Percentiles rank a stretch among this genome's conserved stretches.
These are phyloP conservation scores for Oidiodendron maius DNA, from an alignment of 495 filamentous ascomycete genomes.

Conservation along the genomic window DNA sequence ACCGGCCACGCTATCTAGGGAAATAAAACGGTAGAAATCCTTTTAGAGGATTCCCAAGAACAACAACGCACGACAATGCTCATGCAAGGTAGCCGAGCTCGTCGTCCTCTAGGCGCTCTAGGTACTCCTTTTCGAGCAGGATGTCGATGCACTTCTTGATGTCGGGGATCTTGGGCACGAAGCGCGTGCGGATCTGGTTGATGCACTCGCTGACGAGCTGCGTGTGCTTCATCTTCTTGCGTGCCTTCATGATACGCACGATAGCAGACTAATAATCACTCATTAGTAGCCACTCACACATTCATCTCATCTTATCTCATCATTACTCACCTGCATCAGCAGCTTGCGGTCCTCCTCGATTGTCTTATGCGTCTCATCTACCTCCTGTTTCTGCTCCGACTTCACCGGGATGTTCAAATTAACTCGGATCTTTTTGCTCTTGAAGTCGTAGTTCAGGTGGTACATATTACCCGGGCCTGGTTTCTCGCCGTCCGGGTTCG, in stretches of 20 bases:
- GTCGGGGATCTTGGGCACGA: constrained; percentile 85
- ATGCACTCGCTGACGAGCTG: constrained; percentile 92
- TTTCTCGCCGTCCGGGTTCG: constrained; percentile 65
- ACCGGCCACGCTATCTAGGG: too few species aligned
- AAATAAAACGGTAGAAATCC: too few species aligned
- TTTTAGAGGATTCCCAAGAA: background rate
- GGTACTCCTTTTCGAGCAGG: constrained; percentile 97
- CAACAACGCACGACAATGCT: constrained; percentile 16
- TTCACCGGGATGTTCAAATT: constrained; percentile 95
- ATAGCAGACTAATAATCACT: constrained; percentile 89
- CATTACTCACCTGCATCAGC: constrained; percentile 79
- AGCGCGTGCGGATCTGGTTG: constrained; percentile 87
- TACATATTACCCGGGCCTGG: constrained; percentile 70
- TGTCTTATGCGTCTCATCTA: constrained; percentile 96
- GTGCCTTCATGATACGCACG: constrained; percentile 98
- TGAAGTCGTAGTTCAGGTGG: constrained; percentile 86
- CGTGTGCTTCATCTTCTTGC: constrained; percentile 96
- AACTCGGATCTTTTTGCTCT: constrained; percentile 93
- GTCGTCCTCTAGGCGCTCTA: constrained; percentile 90
- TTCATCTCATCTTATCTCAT: too few species aligned
- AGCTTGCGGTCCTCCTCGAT: constrained; percentile 98
- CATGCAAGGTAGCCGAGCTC: constrained; percentile 88
- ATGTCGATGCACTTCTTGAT: constrained; percentile 99
- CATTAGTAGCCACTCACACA: too few species aligned
- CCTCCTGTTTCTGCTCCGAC: constrained; percentile 89